Conservation (phyloP, 768 basidiomycete genomes). For the Boletales sp. region DNA sequence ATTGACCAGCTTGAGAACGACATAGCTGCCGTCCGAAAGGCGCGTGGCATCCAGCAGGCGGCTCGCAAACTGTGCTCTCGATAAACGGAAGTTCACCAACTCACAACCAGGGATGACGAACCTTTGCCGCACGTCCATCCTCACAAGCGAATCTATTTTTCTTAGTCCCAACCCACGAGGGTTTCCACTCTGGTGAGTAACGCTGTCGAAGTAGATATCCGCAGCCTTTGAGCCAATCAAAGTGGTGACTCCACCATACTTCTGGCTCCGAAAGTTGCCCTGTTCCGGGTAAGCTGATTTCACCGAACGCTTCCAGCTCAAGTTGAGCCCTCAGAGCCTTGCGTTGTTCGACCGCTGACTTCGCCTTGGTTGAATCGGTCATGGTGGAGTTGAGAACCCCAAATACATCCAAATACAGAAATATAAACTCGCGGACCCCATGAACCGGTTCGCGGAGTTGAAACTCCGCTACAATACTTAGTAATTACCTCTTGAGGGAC, state of each 20-base stretch:
- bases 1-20: conserved; percentile 28
- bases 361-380: not conserved
- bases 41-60: conserved; percentile 27
- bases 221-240: not conserved
- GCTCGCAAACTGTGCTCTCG: conserved; percentile 6
- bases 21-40: conserved; percentile 18
- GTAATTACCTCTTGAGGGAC: no score
- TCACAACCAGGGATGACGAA: conserved; percentile 7
- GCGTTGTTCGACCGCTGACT: not conserved
- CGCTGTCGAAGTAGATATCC: conserved; percentile 6
- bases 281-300: not conserved
- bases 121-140: not conserved
- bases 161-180: conserved; percentile 2
- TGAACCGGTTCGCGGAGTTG: not conserved
- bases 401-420: not conserved
- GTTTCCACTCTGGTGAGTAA: conserved; percentile 7
- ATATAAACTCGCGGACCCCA: not conserved
- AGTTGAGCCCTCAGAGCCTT: not conserved
- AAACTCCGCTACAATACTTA: not conserved
- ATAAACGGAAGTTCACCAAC: not conserved
- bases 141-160: not conserved
- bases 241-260: conserved; percentile 1
- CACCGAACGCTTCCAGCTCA: not conserved
- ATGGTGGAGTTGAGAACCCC: not conserved
- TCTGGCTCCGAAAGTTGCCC: not conserved